Percentiles rank a stretch among this genome's conserved stretches.
phyloP scores from a whole-genome alignment of 805 yeast genomes.

The Metschnikowia borealis region DNA sequence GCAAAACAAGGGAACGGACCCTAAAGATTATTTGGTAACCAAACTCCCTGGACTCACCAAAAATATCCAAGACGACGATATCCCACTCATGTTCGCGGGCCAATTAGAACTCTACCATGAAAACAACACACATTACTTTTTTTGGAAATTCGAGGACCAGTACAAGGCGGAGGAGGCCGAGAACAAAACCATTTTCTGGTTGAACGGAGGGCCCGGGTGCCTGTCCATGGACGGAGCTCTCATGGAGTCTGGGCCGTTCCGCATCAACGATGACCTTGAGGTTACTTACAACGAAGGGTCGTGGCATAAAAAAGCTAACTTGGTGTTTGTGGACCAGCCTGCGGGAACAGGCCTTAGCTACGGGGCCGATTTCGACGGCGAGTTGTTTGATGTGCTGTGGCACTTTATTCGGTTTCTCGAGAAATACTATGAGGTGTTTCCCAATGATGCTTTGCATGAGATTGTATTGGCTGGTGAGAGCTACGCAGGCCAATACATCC shows the following conservation, averaged over 20 bases:
- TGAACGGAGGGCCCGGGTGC: slow-evolving; percentile 98
- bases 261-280: slow-evolving; percentile 45
- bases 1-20: slow-evolving; percentile 7
- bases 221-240: slow-evolving; percentile 97
- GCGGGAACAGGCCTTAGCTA: slow-evolving; percentile 88
- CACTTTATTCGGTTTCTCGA: slow-evolving; percentile 65
- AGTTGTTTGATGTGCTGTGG: slow-evolving; percentile 52
- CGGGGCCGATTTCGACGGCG: slow-evolving; percentile 51
- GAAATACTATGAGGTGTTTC: slow-evolving; percentile 65
- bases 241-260: slow-evolving; percentile 86
- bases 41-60: slow-evolving; percentile 36
- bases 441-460: slow-evolving; percentile 61
- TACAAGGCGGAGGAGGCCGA: slow-evolving; percentile 27
- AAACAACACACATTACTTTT: slow-evolving; percentile 60
- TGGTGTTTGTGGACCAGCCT: slow-evolving; percentile 91
- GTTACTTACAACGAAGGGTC: slow-evolving; percentile 64
- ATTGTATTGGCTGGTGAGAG: slow-evolving; percentile 89
- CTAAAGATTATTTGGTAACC: slow-evolving; percentile 24
- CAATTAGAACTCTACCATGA: slow-evolving; percentile 55
- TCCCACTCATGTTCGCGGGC: slow-evolving; percentile 61
- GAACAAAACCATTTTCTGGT: slow-evolving; percentile 69
- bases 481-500: slow-evolving; percentile 95
- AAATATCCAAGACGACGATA: slow-evolving; percentile 28
- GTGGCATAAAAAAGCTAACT: slow-evolving; percentile 77
- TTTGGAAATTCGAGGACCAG: slow-evolving; percentile 63